Evolutionary conservation across 495 filamentous ascomycete genomes (phyloP).

Genomic region (Daldinia vernicosa): DNA sequence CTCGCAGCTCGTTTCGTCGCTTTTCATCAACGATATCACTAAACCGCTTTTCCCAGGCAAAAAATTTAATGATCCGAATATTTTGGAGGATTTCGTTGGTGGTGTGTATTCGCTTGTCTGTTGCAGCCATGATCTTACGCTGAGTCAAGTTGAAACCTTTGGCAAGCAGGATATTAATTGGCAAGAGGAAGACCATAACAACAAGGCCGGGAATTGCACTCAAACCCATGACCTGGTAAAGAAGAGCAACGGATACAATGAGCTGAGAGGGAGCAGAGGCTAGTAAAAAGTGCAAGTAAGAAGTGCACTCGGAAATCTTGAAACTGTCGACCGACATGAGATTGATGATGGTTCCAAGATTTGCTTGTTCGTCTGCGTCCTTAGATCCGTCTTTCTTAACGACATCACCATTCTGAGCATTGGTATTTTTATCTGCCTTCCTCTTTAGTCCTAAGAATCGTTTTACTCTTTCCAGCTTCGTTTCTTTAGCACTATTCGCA

Average conservation of each 20-base stretch:
- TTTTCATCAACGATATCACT: slow-evolving; percentile 88
- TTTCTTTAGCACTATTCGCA: slow-evolving; percentile 49
- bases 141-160: slow-evolving; percentile 84
- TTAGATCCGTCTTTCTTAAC: slow-evolving; percentile 48
- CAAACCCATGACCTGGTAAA: slow-evolving; percentile 89
- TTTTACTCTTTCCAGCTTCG: slow-evolving; percentile 59
- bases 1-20: slow-evolving; percentile 77
- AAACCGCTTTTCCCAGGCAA: slow-evolving; percentile 97
- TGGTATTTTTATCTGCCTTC: slow-evolving; percentile 60
- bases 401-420: slow-evolving; percentile 41
- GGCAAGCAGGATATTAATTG: slow-evolving; percentile 87
- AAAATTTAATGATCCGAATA: slow-evolving; percentile 99
- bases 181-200: slow-evolving; percentile 89
- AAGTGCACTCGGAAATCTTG: slow-evolving; percentile 92
- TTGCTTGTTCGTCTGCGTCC: slow-evolving; percentile 75
- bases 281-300: slow-evolving; percentile 91
- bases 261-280: slow-evolving; percentile 86
- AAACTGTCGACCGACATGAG: slow-evolving; percentile 99
- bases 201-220: slow-evolving; percentile 93
- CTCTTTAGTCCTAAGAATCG: slow-evolving; percentile 68
- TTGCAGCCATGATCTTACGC: slow-evolving; percentile 90
- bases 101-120: slow-evolving; percentile 94
- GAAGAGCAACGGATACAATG: slow-evolving; percentile 70
- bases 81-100: slow-evolving; percentile 98
- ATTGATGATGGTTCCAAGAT: slow-evolving; percentile 96